Percentiles rank a stretch among this genome's conserved stretches.
Evolutionary conservation across 23 red algal genomes (phyloP).

Genomic region (Gracilaria domingensis): DNA sequence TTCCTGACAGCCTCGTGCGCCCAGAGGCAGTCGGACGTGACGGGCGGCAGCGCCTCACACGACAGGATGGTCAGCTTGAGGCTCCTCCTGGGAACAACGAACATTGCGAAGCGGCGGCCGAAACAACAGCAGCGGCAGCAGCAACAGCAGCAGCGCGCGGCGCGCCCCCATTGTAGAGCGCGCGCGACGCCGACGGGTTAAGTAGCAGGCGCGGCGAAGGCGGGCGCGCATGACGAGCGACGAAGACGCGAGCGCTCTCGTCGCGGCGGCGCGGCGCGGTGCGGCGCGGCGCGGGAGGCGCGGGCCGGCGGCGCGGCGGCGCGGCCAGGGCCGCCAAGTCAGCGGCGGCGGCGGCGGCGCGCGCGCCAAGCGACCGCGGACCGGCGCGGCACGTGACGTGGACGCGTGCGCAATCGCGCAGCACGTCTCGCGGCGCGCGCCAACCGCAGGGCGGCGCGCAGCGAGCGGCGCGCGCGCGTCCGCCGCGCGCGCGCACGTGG

Average conservation of each 20-base stretch:
- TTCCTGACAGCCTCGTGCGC: background rate
- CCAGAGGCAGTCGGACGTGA: background rate
- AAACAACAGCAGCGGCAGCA: background rate
- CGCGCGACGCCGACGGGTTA: background rate
- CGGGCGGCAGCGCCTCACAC: background rate
- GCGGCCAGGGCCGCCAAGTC: constrained; percentile 1
- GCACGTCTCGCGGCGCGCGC: background rate
- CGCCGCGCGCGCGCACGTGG: background rate
- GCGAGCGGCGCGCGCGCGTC: background rate
- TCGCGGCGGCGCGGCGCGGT: background rate
- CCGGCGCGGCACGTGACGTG: background rate
- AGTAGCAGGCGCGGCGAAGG: background rate
- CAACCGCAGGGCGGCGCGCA: background rate
- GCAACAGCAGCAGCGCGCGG: background rate
- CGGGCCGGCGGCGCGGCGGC: background rate
- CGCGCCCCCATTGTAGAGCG: too few relatives aligned
- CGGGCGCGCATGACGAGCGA: background rate
- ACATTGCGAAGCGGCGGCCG: constrained; percentile 1
- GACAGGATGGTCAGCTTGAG: constrained; percentile 25
- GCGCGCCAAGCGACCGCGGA: background rate
- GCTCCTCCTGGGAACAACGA: constrained; percentile 10
- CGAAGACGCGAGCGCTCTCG: too few relatives aligned
- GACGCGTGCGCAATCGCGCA: background rate
- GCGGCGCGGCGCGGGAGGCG: background rate
- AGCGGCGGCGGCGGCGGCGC: background rate